Percentiles rank a stretch among this genome's conserved stretches.
These are phyloP conservation scores for Sporisorium sorghi DNA, from an alignment of 1,284 basidiomycete species.

Conservation along the genomic window DNA sequence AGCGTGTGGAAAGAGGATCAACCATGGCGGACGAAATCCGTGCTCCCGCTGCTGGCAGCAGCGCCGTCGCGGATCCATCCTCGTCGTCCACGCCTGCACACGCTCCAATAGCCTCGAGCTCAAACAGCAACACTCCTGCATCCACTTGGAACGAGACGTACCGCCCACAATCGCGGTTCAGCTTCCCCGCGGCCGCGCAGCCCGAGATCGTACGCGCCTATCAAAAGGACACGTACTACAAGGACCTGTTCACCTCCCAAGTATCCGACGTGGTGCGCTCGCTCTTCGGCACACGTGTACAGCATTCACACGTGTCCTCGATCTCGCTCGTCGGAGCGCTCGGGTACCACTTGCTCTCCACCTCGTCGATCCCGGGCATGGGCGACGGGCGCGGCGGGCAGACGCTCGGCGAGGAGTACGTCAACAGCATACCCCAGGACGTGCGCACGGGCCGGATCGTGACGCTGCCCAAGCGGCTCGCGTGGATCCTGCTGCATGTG, in stretches of 20 bases:
- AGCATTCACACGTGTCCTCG: conserved; percentile 64
- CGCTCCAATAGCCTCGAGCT: neutral
- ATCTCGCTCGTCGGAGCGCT: conserved; percentile 65
- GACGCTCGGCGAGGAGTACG: conserved; percentile 71
- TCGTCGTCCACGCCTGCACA: neutral
- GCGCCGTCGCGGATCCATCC: neutral
- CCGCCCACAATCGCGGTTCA: conserved; percentile 29
- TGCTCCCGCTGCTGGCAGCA: conserved; percentile 8
- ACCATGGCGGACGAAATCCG: conserved; percentile 24
- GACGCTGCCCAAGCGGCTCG: conserved; percentile 41
- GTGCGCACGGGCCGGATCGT: conserved; percentile 59
- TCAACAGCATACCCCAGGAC: conserved; percentile 68
- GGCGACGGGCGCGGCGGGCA: conserved; percentile 64
- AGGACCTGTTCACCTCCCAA: conserved; percentile 65
- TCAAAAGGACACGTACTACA: conserved; percentile 67
- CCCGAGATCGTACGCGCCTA: conserved; percentile 51
- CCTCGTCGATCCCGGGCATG: conserved; percentile 40
- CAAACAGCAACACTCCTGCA: neutral
- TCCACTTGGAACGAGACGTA: too few species aligned
- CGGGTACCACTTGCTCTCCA: conserved; percentile 68
- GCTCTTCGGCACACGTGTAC: conserved; percentile 67
- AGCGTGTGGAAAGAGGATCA: too few species aligned
- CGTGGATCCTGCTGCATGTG: conserved; percentile 66
- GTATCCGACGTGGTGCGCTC: conserved; percentile 67
- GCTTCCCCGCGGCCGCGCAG: conserved; percentile 44